Base-by-base conservation (phyloP, 495 filamentous ascomycete species). In the Aspergillus cavernicola region DNA sequence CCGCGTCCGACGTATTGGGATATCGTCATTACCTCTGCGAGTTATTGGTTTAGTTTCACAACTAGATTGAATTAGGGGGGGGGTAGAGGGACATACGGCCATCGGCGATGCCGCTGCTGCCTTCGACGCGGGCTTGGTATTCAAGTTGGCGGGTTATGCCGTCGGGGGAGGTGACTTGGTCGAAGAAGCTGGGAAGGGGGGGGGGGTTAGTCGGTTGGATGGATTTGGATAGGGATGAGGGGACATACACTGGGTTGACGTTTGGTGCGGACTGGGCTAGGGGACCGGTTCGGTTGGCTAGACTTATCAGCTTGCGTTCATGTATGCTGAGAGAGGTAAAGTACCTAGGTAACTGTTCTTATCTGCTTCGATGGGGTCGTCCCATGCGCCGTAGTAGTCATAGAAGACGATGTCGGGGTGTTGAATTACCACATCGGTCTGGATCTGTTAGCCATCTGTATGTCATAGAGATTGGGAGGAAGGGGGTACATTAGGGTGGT, bases 401-500 rank as follows among this genome's bases (percentile, higher is more conserved):
- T 59, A 59, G 42, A 48, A 55, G 23, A 59, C 57, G 20, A 59
- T 40, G 26, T 59, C 52, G 1, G 57, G 48, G 40, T 59, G 52
- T 9, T 50, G 26, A n/a, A 55, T 19, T 0, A 59, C 57, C n/a
- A 59, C 20, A 9, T 59, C 57, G 22, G 57, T 59, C 55, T 88
- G 37, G 3, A 15, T 18, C 26, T 19, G 28, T 45, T 32, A 45
- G 42, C 42, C 8, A 19, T n/a, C 9, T 1, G 3, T 29, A 1
- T 4, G 2, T 16, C 11, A 15, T 43, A 15, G 6, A 9, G 2
- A 6, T 23, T 26, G 10, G 11, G 8, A 12, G n/a, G 22, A 22
- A n/a, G 5, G 15, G 3, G 16, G 40, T 55, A 88, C 89, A 66
- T 88, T 87, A 52, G 82, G 74, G 66, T 92, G 86, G 63, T 90